Percentiles rank a stretch among this genome's conserved stretches.
These are phyloP conservation scores for Pythium coloratum DNA, from an alignment of 352 stramenopile species.

Conservation along the genomic window DNA sequence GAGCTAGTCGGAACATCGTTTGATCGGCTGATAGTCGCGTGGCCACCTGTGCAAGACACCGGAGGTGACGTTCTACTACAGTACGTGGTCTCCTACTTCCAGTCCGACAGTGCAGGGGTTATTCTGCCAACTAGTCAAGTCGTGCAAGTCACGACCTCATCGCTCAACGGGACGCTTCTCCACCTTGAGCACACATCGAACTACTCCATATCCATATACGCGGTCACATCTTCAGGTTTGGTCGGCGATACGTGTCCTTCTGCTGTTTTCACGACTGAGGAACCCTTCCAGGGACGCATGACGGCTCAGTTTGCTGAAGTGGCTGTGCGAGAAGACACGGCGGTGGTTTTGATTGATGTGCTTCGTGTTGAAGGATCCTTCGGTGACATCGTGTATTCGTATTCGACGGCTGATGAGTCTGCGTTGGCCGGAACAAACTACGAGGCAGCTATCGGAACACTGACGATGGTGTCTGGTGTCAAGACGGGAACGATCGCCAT, in stretches of 20 bases:
- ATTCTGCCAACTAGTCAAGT: conserved; percentile 10
- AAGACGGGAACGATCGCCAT: conserved; percentile 34
- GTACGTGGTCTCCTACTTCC: conserved; percentile 50
- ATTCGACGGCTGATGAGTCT: conserved; percentile 34
- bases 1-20: conserved; percentile 29
- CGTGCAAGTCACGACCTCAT: conserved; percentile 15
- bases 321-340: conserved; percentile 32
- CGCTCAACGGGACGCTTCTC: conserved; percentile 14
- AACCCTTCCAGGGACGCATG: conserved; percentile 34
- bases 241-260: conserved; percentile 24
- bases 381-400: conserved; percentile 38
- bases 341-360: conserved; percentile 35
- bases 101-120: conserved; percentile 25
- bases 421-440: conserved; percentile 44
- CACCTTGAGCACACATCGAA: conserved; percentile 34
- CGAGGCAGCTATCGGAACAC: background rate
- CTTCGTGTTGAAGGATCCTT: conserved; percentile 53
- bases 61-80: conserved; percentile 43
- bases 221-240: conserved; percentile 41
- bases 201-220: conserved; percentile 36
- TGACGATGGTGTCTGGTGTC: conserved; percentile 33
- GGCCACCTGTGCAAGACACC: conserved; percentile 39
- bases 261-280: conserved; percentile 36
- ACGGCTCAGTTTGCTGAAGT: conserved; percentile 25
- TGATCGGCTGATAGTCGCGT: conserved; percentile 40